Percentiles rank a stretch among this genome's conserved stretches.
These are phyloP conservation scores for Cryptosporidium parvum DNA, from an alignment of 169 alveolate species.

Conservation along the genomic window DNA sequence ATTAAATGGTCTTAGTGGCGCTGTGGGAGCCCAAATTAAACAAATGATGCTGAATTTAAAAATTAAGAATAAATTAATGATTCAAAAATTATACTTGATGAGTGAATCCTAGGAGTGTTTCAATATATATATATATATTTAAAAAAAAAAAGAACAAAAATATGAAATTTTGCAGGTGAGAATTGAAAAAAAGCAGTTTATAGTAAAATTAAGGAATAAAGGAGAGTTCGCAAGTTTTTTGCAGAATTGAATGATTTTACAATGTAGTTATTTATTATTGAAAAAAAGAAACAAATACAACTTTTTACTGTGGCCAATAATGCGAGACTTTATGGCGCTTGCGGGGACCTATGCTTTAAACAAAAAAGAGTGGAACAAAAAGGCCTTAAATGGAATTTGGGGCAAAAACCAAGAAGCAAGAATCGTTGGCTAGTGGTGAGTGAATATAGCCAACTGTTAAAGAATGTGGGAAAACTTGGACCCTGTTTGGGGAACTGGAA, in stretches of 20 bases:
- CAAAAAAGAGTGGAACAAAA: slow-evolving; percentile 3
- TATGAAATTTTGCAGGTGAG: not conserved
- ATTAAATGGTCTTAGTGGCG: not conserved
- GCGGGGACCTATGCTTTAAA: not conserved
- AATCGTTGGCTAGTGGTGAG: not conserved
- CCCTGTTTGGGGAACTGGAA: slow-evolving; percentile 76
- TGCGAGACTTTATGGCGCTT: not conserved
- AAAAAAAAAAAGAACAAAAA: not conserved
- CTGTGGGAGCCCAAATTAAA: not conserved
- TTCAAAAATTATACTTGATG: not conserved
- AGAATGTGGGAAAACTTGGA: slow-evolving; percentile 68
- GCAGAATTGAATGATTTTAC: too few species aligned
- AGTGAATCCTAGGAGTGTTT: not conserved
- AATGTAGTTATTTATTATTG: too few species aligned
- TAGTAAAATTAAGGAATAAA: too few species aligned
- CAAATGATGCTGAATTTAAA: not conserved
- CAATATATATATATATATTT: too few species aligned
- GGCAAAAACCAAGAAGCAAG: slow-evolving; percentile 10
- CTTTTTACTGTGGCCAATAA: slow-evolving; percentile 1
- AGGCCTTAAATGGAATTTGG: not conserved
- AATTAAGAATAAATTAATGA: not conserved
- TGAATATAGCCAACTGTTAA: not conserved
- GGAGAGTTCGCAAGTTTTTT: too few species aligned
- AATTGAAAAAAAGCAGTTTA: not conserved
- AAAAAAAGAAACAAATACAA: not conserved